Conservation (phyloP, 768 basidiomycete genomes). For the Brasilioporus rufonigricans region DNA sequence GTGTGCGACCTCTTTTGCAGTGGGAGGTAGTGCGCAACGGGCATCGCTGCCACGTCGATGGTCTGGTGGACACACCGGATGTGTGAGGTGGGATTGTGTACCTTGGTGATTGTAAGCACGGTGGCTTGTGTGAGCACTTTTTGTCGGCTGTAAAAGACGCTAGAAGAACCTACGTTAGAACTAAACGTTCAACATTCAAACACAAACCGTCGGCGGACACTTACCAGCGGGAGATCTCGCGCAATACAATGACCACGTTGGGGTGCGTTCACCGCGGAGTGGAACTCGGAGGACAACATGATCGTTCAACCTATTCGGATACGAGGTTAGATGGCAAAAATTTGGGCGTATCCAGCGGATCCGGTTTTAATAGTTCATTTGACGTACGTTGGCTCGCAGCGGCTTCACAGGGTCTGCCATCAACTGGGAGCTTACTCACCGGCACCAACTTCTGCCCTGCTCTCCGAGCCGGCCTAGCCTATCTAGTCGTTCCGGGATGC, state of each 20-base stretch:
- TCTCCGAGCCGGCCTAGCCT: not conserved
- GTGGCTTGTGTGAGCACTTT: not conserved
- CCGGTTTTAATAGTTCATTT: conserved; percentile 4
- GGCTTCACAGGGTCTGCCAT: conserved; percentile 7
- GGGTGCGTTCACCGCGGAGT: not conserved
- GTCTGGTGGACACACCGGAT: not conserved
- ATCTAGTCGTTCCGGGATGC: not conserved
- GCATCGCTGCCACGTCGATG: not conserved
- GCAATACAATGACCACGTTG: not conserved
- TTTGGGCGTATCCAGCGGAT: not conserved
- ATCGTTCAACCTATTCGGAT: not conserved
- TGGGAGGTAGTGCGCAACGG: not conserved
- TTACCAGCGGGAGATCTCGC: conserved; percentile 9
- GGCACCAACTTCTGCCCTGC: not conserved
- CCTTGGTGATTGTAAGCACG: not conserved
- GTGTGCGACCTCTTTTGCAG: not conserved
- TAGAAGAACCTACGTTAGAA: not conserved
- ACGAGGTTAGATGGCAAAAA: not conserved
- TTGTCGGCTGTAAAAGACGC: not conserved
- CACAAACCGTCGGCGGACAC: conserved; percentile 1
- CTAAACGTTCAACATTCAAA: conserved; percentile 1
- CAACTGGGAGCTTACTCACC: conserved; percentile 8
- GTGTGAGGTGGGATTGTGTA: not conserved
- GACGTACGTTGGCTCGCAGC: not conserved
- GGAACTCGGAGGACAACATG: conserved; percentile 1